Conservation (phyloP, 805 yeast species). For the Blastobotrys americana region DNA sequence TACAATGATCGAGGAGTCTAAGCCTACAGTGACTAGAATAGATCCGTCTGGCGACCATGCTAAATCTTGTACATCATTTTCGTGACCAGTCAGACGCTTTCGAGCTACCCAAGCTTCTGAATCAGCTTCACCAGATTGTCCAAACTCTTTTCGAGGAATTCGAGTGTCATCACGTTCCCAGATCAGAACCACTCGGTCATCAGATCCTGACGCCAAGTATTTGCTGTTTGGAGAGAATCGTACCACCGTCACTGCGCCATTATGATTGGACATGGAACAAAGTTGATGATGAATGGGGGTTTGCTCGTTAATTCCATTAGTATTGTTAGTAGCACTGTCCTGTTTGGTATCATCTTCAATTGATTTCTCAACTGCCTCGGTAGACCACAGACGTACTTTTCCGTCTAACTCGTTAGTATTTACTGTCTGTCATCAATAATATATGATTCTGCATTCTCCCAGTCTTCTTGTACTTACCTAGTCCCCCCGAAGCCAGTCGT, state of each 20-base stretch:
- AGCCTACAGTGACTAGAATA: slow-evolving; percentile 84
- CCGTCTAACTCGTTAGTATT: slow-evolving; percentile 58
- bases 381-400: slow-evolving; percentile 85
- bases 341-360: slow-evolving; percentile 17
- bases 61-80: slow-evolving; percentile 93
- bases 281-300: slow-evolving; percentile 39
- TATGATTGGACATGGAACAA: slow-evolving; percentile 89
- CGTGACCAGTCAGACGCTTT: slow-evolving; percentile 90
- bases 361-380: slow-evolving; percentile 75
- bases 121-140: slow-evolving; percentile 54
- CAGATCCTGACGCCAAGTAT: slow-evolving; percentile 90
- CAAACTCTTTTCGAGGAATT: slow-evolving; percentile 52
- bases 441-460: background rate
- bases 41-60: slow-evolving; percentile 97
- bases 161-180: slow-evolving; percentile 86
- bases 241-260: slow-evolving; percentile 93
- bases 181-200: slow-evolving; percentile 81
- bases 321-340: too few species aligned
- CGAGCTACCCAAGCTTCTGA: slow-evolving; percentile 92
- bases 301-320: too few species aligned
- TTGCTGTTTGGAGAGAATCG: slow-evolving; percentile 89
- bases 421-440: too few species aligned
- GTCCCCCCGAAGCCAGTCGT: slow-evolving; percentile 87
- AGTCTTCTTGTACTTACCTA: slow-evolving; percentile 20
- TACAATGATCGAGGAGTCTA: slow-evolving; percentile 84